Evolutionary conservation across 73 alveolate species (phyloP), one percentile per base, ranked within the genome.

Genomic region (Durusdinium trenchii): DNA sequence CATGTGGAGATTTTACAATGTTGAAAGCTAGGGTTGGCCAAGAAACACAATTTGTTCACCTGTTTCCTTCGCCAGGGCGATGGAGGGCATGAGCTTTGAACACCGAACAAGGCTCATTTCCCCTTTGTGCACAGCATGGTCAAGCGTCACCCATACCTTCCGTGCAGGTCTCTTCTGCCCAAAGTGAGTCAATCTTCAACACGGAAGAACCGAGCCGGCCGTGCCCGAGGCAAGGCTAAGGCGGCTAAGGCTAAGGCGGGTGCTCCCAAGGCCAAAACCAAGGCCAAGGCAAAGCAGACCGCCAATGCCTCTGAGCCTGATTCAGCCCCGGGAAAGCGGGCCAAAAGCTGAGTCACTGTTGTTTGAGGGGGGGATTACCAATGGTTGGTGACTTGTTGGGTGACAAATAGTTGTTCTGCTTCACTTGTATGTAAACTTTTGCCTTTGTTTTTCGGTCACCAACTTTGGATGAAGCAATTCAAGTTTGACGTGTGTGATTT

Each of bases 241-340:
- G 86, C 14, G 14, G 86, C 86, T 9, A 76, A 76, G 40, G 61
- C 54, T n/a, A n/a, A n/a, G n/a, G n/a, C n/a, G n/a, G n/a, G n/a
- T n/a, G n/a, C n/a, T n/a, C n/a, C n/a, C 61, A 76, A 76, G 61
- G 86, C 62, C 54, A 76, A 76, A 40, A 61, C 86, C 6, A 76
- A 76, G 86, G 62, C 86, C 38, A 76, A 76, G 61, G 16, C 86
- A 43, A 42, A 14, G 45, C 42, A 54, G 36, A 6, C 36, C 6
- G 43, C 86, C 36, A 43, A 6, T 5, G 86, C 26, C n/a, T 2
- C 4, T 43, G 60, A 54, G 40, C 23, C 47, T 6, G 86, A 6
- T 2, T 28, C 42, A 76, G 42, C 57, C 20, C 36, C 86, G 4
- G n/a, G n/a, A n/a, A 76, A 43, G 86, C 86, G 86, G 23, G 42